Evolutionary conservation across 305 asterid genomes (phyloP).

Genomic region (Nicotiana rustica): DNA sequence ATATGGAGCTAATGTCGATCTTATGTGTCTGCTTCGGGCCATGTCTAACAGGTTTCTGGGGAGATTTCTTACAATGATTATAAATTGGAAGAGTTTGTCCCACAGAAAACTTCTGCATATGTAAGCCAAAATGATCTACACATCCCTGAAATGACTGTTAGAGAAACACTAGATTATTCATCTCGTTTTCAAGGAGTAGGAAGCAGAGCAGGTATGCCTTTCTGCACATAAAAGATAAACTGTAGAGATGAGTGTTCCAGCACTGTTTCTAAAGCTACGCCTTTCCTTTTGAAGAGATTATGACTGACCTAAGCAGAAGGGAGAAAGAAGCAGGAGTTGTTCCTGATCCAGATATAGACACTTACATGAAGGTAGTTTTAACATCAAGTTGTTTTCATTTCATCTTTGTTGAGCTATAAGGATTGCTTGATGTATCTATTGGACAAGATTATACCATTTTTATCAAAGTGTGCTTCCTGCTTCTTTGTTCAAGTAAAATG

Average conservation of each 20-base stretch:
- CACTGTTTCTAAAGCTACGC: background rate
- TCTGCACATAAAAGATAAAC: conserved; percentile 17
- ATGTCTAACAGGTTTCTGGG: conserved; percentile 63
- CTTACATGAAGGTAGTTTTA: conserved; percentile 77
- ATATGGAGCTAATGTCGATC: conserved; percentile 15
- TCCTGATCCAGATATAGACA: conserved; percentile 83
- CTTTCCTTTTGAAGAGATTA: conserved; percentile 53
- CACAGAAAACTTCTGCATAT: conserved; percentile 78
- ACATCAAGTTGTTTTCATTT: background rate
- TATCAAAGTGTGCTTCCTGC: background rate
- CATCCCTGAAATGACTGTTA: conserved; percentile 80
- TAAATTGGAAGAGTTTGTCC: conserved; percentile 70
- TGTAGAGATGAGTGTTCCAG: background rate
- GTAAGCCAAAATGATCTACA: conserved; percentile 79
- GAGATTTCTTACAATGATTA: conserved; percentile 72
- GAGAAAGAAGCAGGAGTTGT: conserved; percentile 73
- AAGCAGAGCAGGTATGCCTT: conserved; percentile 67
- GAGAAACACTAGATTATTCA: conserved; percentile 82
- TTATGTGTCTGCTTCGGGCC: conserved; percentile 22
- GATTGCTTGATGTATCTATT: background rate
- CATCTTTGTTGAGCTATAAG: conserved; percentile 2
- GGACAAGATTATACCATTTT: conserved; percentile 2
- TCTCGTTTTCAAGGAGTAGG: conserved; percentile 81
- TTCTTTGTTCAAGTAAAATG: background rate
- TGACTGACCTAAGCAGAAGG: conserved; percentile 68